These are phyloP conservation scores for Colletotrichum musicola DNA, from an alignment of 2,329 filamentous ascomycete genomes.

Conservation along the genomic window DNA sequence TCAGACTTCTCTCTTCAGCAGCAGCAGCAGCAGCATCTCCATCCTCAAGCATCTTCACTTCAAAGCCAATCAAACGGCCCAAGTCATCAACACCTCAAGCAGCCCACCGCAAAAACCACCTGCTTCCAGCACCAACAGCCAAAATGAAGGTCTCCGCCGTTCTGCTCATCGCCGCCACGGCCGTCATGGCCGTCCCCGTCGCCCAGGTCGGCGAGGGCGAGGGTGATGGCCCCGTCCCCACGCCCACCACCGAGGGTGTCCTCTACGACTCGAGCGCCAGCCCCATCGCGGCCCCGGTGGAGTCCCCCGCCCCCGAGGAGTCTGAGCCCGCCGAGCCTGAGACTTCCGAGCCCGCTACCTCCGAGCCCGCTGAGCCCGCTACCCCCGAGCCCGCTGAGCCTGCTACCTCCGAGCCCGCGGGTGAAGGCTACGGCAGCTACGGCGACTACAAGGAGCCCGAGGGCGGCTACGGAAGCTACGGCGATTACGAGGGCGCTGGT, in stretches of 20 bases:
- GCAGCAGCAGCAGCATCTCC: constrained; percentile 21
- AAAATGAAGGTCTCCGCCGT: constrained; percentile 49
- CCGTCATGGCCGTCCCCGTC: constrained; percentile 39
- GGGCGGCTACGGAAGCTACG: constrained; percentile 24
- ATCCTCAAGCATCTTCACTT: background rate
- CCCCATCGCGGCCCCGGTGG: background rate
- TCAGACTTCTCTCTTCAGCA: constrained; percentile 16
- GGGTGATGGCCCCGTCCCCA: background rate
- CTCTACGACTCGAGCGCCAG: too few relatives aligned
- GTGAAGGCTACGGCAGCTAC: constrained; percentile 35
- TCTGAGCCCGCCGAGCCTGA: too few relatives aligned
- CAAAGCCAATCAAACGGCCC: background rate
- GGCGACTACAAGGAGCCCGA: constrained; percentile 12
- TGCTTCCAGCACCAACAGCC: background rate
- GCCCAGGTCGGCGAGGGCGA: background rate
- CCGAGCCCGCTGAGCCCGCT: background rate
- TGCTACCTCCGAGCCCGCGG: background rate
- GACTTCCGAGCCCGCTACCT: too few relatives aligned
- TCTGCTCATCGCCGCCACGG: constrained; percentile 44
- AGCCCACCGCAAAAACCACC: background rate
- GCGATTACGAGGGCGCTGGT: constrained; percentile 13
- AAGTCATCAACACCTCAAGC: background rate
- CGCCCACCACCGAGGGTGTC: too few relatives aligned
- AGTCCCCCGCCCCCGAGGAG: constrained; percentile 40
- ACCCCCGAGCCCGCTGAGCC: too few relatives aligned